Conservation (phyloP, 2,329 filamentous ascomycete species). For the Grosmannia clavigera region DNA sequence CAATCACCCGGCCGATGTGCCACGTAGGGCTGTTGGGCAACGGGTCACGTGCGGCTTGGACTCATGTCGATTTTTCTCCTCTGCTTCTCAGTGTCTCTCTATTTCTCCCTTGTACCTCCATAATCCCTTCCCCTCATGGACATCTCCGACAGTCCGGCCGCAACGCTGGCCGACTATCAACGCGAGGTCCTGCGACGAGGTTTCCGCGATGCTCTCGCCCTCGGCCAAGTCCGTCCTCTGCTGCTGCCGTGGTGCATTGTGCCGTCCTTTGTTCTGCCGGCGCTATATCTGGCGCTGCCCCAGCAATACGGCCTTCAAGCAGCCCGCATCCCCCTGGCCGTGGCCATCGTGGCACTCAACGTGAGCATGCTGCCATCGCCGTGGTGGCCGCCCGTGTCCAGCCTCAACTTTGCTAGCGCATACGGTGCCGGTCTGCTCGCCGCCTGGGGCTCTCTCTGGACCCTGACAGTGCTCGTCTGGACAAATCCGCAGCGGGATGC, state of each 20-base stretch:
- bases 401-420: conserved; percentile 35
- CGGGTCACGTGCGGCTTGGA: neutral
- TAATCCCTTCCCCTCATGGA: neutral
- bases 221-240: conserved; percentile 24
- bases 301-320: conserved; percentile 40
- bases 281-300: conserved; percentile 43
- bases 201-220: conserved; percentile 6
- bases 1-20: too few species aligned
- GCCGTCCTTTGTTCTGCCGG: conserved; percentile 34
- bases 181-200: conserved; percentile 7
- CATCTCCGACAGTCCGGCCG: neutral
- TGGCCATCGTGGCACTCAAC: conserved; percentile 30
- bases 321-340: conserved; percentile 37
- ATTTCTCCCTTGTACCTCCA: neutral
- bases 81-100: neutral
- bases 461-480: conserved; percentile 37
- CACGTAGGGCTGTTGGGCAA: neutral
- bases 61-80: neutral
- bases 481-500: conserved; percentile 43
- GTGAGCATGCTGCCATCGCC: conserved; percentile 20
- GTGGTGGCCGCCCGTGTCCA: conserved; percentile 24
- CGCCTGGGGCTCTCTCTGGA: conserved; percentile 38
- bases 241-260: conserved; percentile 39
- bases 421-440: conserved; percentile 39
- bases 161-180: conserved; percentile 9